phyloP scores from a whole-genome alignment of 805 yeast species.

The Saccharomycopsis selenospora region DNA sequence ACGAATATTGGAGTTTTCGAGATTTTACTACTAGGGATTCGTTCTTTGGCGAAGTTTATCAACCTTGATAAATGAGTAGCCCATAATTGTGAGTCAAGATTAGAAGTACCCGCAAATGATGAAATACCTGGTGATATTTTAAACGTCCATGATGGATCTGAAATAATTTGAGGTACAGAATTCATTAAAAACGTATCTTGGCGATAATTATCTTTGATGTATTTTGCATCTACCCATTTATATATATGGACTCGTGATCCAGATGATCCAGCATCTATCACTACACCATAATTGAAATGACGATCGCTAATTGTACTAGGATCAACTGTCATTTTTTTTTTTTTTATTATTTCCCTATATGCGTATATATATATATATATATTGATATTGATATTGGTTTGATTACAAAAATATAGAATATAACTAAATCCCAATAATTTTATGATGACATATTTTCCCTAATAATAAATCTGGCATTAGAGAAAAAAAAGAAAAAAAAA shows the following conservation, averaged over 20 bases:
- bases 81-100: slow-evolving; percentile 44
- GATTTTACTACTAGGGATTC: slow-evolving; percentile 58
- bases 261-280: slow-evolving; percentile 91
- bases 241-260: slow-evolving; percentile 87
- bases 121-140: slow-evolving; percentile 86
- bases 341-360: too few relatives aligned
- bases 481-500: too few relatives aligned
- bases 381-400: too few relatives aligned
- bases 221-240: slow-evolving; percentile 58
- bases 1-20: slow-evolving; percentile 75
- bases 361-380: too few relatives aligned
- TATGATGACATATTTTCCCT: too few relatives aligned
- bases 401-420: too few relatives aligned
- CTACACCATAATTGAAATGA: slow-evolving; percentile 59
- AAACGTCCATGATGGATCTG: slow-evolving; percentile 58
- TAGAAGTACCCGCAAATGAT: slow-evolving; percentile 34
- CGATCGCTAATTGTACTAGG: background rate
- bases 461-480: too few relatives aligned
- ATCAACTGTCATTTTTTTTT: background rate
- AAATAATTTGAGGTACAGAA: slow-evolving; percentile 63
- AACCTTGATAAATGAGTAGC: slow-evolving; percentile 58
- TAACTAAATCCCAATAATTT: too few relatives aligned
- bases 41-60: slow-evolving; percentile 57
- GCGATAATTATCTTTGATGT: slow-evolving; percentile 25
- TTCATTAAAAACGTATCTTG: slow-evolving; percentile 32